phyloP scores from a whole-genome alignment of 345 rosid species.

The Noccaea bulbosa region DNA sequence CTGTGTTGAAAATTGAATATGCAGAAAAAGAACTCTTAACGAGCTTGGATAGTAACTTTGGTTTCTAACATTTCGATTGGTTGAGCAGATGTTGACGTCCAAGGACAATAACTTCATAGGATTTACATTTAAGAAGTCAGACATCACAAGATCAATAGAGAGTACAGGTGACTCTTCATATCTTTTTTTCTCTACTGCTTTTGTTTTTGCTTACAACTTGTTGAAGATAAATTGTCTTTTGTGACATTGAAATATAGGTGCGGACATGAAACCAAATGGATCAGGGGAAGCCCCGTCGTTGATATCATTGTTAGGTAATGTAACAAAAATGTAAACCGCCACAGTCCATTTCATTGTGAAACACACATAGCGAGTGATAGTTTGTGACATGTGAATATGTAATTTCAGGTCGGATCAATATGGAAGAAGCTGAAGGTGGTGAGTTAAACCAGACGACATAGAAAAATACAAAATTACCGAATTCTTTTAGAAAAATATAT shows the following conservation, averaged over 20 bases:
- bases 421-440: constrained; percentile 67
- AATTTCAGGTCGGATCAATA: constrained; percentile 68
- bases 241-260: constrained; percentile 51
- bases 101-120: constrained; percentile 94
- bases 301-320: constrained; percentile 84
- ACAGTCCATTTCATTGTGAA: neutral
- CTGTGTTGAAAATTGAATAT: constrained; percentile 1
- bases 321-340: constrained; percentile 7
- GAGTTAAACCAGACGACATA: constrained; percentile 54
- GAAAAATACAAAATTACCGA: constrained; percentile 17
- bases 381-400: neutral
- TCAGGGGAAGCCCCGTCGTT: constrained; percentile 76
- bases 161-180: constrained; percentile 63
- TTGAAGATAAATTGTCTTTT: neutral
- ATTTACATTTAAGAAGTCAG: constrained; percentile 90
- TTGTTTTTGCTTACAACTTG: neutral
- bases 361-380: neutral
- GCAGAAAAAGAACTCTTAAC: neutral
- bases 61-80: constrained; percentile 26
- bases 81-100: constrained; percentile 90
- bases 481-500: too few relatives aligned
- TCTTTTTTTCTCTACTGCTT: neutral
- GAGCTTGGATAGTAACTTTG: constrained; percentile 8
- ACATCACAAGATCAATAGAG: constrained; percentile 70
- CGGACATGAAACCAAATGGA: constrained; percentile 61